Evolutionary conservation across 345 rosid genomes (phyloP).

Genomic region (Pugionium dolabratum): DNA sequence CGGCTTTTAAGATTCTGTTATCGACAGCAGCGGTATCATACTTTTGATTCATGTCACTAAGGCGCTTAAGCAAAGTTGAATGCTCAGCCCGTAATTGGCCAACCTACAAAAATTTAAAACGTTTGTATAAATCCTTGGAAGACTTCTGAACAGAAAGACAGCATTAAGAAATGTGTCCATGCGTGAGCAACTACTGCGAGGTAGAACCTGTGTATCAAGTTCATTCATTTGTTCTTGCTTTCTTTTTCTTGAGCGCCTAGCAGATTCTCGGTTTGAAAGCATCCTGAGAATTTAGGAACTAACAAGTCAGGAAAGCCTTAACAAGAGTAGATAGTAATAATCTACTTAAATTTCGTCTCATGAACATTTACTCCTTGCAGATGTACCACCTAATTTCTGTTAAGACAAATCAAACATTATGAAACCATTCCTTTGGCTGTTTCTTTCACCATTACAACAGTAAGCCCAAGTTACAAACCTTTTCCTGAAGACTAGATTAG

Average conservation of each 20-base stretch:
- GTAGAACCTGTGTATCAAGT: constrained; percentile 74
- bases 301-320: background rate
- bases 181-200: too few relatives aligned
- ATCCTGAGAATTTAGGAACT: constrained; percentile 53
- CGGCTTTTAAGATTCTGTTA: constrained; percentile 91
- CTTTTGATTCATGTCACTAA: constrained; percentile 72
- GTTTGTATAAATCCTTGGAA: constrained; percentile 17
- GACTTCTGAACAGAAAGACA: constrained; percentile 4
- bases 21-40: constrained; percentile 76
- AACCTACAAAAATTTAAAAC: constrained; percentile 50
- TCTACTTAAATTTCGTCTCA: too few relatives aligned
- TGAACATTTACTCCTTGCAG: background rate
- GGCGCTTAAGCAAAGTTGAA: constrained; percentile 61
- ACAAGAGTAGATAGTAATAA: background rate
- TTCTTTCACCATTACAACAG: too few relatives aligned
- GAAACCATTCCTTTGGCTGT: background rate
- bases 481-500: too few relatives aligned
- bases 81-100: constrained; percentile 77
- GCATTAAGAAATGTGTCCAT: too few relatives aligned
- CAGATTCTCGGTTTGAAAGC: constrained; percentile 98
- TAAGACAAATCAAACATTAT: background rate
- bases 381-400: background rate
- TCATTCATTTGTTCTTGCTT: constrained; percentile 90
- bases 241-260: constrained; percentile 93
- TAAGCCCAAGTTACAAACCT: too few relatives aligned